Evolutionary conservation across 139 green algal genomes (phyloP), one percentile per base, ranked within the genome.

Genomic region (Micromonas commoda): DNA sequence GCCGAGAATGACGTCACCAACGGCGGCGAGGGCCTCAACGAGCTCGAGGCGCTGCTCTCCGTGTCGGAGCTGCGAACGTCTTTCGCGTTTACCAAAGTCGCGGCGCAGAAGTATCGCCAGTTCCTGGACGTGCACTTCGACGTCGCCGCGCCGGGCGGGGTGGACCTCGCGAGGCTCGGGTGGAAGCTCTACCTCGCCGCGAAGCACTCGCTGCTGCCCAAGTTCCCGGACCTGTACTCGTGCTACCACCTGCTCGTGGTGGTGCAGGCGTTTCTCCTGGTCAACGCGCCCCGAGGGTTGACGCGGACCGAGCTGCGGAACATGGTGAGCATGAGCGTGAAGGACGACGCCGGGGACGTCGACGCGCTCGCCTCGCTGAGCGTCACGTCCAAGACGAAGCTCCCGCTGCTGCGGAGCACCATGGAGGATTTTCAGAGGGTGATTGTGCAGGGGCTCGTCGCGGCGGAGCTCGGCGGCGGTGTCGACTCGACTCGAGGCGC

Each of bases 61-160:
- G n/a, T 71, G 28, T 21, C 28, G 2, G 64, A 71, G 26, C 32
- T 71, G 4, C 64, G 64, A 13, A 71, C 26, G 4, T 32, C 64
- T 35, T 75, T 75, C 9, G 68, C 68, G 68, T 75, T 75, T 75
- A 75, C n/a, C 19, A 60, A 61, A 20, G 68, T 75, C 26, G 53
- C 61, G 1, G 68, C 68, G 35, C 52, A 64, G 26, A 75, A 75
- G 68, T 75, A 61, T 31, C 3, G 61, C 20, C 26, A 61, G 13
- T 75, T 75, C 53, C 29, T 60, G 0, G 23, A 32, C 23, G 5
- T 61, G 68, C 68, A 75, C 37, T 75, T 75, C 61, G 37, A 61
- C 37, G 34, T 29, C 20, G 68, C 52, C 19, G 24, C 21, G 5
- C n/a, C 37, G 19, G 24, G n/a, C 5, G 68, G 68, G 21, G 19